Base-by-base conservation (phyloP, 1,284 basidiomycete species). In the Thecaphora thlaspeos region DNA sequence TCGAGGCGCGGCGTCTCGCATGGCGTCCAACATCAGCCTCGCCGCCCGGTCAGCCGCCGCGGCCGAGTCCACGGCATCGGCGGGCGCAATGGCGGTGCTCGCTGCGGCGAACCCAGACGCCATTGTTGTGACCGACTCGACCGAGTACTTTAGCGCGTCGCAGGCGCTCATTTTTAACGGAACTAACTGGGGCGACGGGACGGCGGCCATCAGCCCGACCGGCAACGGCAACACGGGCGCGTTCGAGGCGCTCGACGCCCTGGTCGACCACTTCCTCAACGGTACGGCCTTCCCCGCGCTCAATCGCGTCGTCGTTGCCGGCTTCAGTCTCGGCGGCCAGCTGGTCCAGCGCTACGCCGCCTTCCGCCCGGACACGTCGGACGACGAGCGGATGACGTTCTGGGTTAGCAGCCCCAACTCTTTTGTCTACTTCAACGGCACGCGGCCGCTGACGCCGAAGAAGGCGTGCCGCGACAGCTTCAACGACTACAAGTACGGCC, bases 401-500 rank as follows among this genome's bases (percentile, higher is more conserved):
- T 71, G 71, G 65, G 57, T 76, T 39, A 55, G 67, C 2, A 51
- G 53, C 0, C 74, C 74, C 10, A 72, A 58, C 22, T 66, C 64
- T 12, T 72, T 73, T 32, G 48, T 76, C 39, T 76, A 76, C 38
- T 41, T 76, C 18, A 56, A 57, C 28, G 47, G 41, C 14, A 36
- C 46, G 2, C 61, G 74, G n/a, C 70, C 70, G 0, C 21, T 5
- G 2, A 39, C 17, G 21, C 55, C 61, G 34, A 57, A 48, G 1
- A 15, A 36, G 3, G 15, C 43, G 0, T 76, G 71, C 40, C 7
- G 23, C 0, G 30, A 30, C 11, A 57, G 47, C 15, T 75, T 59
- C 46, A 42, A 61, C 38, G 43, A 72, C 21, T 76, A 74, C 65
- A 76, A 75, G 61, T 76, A 75, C 44, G 74, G 74, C 11, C 45